phyloP scores from a whole-genome alignment of 768 basidiomycete genomes.

The Boletus eberwhitei region DNA sequence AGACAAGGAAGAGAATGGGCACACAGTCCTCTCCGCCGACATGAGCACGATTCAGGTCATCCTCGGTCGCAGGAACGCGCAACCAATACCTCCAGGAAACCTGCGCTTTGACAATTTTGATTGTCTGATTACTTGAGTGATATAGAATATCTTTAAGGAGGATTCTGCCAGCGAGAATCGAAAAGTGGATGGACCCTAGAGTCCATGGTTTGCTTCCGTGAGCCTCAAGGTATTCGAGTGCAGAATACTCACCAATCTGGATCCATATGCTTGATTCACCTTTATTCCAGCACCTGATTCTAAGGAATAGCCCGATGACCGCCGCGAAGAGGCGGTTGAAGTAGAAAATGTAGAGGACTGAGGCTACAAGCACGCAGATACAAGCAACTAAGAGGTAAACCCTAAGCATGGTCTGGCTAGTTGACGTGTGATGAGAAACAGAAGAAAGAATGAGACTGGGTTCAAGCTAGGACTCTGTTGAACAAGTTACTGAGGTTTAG shows the following conservation, averaged over 20 bases:
- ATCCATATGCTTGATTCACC: conserved; percentile 79
- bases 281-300: conserved; percentile 75
- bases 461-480: not conserved
- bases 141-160: conserved; percentile 86
- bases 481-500: not conserved
- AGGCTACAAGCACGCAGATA: conserved; percentile 49
- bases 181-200: conserved; percentile 87
- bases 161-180: conserved; percentile 81
- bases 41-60: conserved; percentile 51
- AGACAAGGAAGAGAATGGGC: conserved; percentile 21
- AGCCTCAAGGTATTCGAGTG: not conserved
- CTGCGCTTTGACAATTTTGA: conserved; percentile 79
- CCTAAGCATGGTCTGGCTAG: conserved; percentile 46
- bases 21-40: conserved; percentile 54
- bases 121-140: conserved; percentile 88
- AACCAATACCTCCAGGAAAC: conserved; percentile 96
- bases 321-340: conserved; percentile 83
- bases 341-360: conserved; percentile 82
- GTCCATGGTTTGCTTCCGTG: conserved; percentile 1
- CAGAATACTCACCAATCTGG: conserved; percentile 58
- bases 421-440: not conserved
- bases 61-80: conserved; percentile 70
- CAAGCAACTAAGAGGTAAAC: conserved; percentile 60
- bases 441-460: not conserved
- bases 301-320: conserved; percentile 60